Base-by-base conservation (phyloP, 116 monocot genomes). In the Papilionanthe hybrid region DNA sequence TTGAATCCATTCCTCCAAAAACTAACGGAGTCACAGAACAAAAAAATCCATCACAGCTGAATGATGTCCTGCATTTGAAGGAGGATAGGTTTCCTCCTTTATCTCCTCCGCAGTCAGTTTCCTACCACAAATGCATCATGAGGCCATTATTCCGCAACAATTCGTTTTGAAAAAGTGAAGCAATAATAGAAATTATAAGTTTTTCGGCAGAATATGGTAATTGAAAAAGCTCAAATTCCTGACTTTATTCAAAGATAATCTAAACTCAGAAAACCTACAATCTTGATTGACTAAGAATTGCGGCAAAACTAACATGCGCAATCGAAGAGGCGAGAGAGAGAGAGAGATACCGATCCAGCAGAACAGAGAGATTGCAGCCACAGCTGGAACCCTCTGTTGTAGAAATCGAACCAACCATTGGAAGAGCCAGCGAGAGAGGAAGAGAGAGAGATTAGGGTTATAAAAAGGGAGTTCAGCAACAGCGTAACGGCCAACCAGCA, bases 1-100 rank as follows among this genome's bases (percentile, higher is more conserved):
- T 72, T 27, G 82, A 77, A 78, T 82, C 72, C 82, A 82, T 82
- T 23, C 20, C 42, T 12, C 25, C 42, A 48, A 75, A 75, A 49
- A 10, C 5, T n/a, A 37, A 19, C 50, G 15, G 15, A 75, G 12
- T 75, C 50, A 49, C 12, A 75, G 45, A 22, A 27, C 10, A 75
- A 17, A 48, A 75, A 49, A 49, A 49, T 3, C 4, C 11, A 42
- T 42, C 72, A 72, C 9, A 37, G 42, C 5, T 18, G 72, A 19
- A 72, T 72, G 19, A 72, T 28, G 30, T 0, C 0, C 12, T 48
- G 48, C 48, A 11, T 0, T 48, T 48, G 12, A 48, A 48, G 48
- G 48, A 48, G 48, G 12, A 48, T 11, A 12, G 12, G 48, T 48
- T 48, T 48, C 68, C 68, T 29, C 68, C 68, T 28, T 68, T 28